These are phyloP conservation scores for Scenedesmus sp. DNA, from an alignment of 163 green algal genomes.

Conservation along the genomic window DNA sequence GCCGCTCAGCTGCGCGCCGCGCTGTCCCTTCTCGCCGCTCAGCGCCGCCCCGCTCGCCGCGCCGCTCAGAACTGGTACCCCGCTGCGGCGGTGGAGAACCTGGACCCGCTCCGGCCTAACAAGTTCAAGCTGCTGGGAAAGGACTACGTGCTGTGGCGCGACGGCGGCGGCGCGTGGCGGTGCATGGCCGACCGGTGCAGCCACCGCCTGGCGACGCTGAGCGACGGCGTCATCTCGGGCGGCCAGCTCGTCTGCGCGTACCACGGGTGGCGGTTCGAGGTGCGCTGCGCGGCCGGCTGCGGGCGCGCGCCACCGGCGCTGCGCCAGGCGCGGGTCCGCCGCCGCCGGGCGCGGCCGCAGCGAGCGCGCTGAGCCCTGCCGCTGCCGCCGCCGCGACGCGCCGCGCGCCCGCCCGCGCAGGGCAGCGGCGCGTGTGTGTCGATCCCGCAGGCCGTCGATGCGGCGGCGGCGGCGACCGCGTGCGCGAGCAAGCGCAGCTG, in stretches of 20 bases:
- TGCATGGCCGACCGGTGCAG: constrained; percentile 54
- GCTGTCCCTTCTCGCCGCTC: no score
- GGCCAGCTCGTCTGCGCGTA: constrained; percentile 37
- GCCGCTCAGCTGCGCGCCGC: no score
- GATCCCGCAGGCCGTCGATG: constrained; percentile 17
- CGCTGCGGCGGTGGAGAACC: constrained; percentile 27
- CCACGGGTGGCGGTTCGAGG: constrained; percentile 37
- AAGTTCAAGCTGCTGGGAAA: constrained; percentile 36
- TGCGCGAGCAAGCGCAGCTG: constrained; percentile 55
- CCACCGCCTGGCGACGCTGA: constrained; percentile 49
- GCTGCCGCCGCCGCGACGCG: neutral
- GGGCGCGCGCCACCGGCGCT: neutral
- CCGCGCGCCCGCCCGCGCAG: neutral
- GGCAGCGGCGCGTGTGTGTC: constrained; percentile 1
- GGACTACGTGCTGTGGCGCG: constrained; percentile 55
- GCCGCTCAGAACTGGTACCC: constrained; percentile 44
- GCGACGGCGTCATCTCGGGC: constrained; percentile 10
- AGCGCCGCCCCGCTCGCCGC: no score
- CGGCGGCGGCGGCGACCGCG: constrained; percentile 26
- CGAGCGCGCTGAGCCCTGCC: no score
- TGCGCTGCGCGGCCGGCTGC: neutral
- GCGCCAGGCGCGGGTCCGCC: no score
- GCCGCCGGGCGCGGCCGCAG: no score
- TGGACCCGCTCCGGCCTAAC: constrained; percentile 36
- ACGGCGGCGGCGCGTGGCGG: constrained; percentile 37